Conservation (phyloP, 2,329 filamentous ascomycete genomes). For the Lachnellula cervina region DNA sequence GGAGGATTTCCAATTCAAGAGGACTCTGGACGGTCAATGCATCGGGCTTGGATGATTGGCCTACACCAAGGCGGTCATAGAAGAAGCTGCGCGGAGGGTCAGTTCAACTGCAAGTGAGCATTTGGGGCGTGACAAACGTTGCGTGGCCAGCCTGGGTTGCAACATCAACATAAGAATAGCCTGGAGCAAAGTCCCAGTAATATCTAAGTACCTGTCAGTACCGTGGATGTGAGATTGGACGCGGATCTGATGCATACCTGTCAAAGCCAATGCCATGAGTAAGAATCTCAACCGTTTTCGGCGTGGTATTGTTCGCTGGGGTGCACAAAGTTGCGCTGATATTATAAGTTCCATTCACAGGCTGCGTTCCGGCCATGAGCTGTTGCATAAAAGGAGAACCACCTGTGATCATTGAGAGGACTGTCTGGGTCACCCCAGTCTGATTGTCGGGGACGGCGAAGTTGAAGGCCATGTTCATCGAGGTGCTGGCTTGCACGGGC, state of each 20-base stretch:
- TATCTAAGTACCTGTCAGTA: not conserved
- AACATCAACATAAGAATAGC: constrained; percentile 55
- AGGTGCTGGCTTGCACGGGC: not conserved
- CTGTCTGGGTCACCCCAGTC: not conserved
- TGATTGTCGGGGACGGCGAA: not conserved
- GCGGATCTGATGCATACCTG: not conserved
- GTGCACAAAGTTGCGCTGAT: not conserved
- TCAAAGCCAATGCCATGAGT: constrained; percentile 6
- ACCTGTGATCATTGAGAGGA: not conserved
- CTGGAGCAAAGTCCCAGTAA: constrained; percentile 9
- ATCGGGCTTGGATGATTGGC: constrained; percentile 17
- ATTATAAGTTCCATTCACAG: not conserved
- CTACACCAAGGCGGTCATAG: constrained; percentile 12
- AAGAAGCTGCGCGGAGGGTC: not conserved
- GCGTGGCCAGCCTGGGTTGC: constrained; percentile 37
- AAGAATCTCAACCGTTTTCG: constrained; percentile 2
- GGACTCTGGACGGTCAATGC: constrained; percentile 13
- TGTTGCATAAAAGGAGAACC: not conserved
- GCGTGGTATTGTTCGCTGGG: not conserved
- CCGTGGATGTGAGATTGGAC: not conserved
- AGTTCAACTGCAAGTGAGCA: not conserved
- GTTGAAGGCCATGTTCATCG: constrained; percentile 3
- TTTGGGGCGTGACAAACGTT: not conserved
- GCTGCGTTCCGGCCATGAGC: not conserved
- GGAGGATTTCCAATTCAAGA: constrained; percentile 19